Evolutionary conservation across 2,329 filamentous ascomycete genomes (phyloP).

Genomic region (Fusarium lyarnte): DNA sequence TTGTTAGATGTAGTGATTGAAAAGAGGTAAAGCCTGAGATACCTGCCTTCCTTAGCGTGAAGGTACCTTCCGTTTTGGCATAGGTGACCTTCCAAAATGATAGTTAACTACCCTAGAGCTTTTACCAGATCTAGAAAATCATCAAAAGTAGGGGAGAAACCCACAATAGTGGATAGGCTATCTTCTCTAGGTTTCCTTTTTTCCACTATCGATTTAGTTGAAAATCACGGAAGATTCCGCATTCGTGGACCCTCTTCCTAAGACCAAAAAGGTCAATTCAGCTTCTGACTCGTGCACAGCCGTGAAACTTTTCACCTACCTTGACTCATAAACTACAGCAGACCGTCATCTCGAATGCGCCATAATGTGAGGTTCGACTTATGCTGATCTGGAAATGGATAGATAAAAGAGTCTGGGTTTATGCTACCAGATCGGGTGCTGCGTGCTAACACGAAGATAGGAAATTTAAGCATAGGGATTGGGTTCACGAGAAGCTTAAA

Average conservation of each 20-base stretch:
- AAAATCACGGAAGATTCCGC: neutral
- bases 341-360: neutral
- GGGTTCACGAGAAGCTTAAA: neutral
- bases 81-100: too few species aligned
- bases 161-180: neutral
- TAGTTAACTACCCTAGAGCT: neutral
- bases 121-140: too few species aligned
- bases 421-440: fast-evolving
- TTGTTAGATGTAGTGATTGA: too few species aligned
- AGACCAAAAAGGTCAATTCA: neutral
- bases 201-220: too few species aligned
- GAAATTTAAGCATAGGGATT: neutral
- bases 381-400: neutral
- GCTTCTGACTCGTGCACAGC: neutral
- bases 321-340: too few species aligned
- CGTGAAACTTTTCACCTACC: neutral
- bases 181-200: neutral
- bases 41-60: too few species aligned
- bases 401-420: fast-evolving
- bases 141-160: too few species aligned
- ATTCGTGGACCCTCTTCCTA: neutral
- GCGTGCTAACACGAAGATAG: fast-evolving
- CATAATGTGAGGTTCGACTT: neutral
- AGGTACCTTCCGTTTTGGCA: too few species aligned
- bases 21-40: too few species aligned